Conservation (phyloP, 306 rosid species). For the Castanopsis chinensis region DNA sequence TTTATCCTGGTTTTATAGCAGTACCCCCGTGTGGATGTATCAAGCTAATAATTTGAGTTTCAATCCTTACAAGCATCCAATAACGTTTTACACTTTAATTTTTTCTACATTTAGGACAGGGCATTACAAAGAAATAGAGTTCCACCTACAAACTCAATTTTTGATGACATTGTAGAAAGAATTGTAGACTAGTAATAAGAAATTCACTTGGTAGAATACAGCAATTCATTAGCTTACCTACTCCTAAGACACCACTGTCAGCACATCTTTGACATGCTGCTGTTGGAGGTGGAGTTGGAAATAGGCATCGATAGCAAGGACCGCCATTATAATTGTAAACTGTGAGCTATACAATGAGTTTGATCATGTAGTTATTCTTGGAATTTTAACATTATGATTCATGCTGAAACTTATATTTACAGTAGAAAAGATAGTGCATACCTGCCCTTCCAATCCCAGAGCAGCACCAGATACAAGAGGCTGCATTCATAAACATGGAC, state of each 20-base stretch:
- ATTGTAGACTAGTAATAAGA: background rate
- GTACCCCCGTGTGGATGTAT: background rate
- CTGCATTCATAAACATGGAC: slow-evolving; percentile 45
- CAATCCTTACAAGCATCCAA: background rate
- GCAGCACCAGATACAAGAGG: slow-evolving; percentile 99
- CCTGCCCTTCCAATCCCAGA: slow-evolving; percentile 98
- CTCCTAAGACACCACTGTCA: slow-evolving; percentile 92
- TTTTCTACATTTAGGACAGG: background rate
- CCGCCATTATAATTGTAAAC: slow-evolving; percentile 84
- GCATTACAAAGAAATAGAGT: background rate
- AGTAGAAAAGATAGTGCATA: slow-evolving; percentile 20
- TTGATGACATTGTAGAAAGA: background rate
- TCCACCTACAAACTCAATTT: background rate
- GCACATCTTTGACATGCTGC: slow-evolving; percentile 97
- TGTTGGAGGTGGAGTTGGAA: slow-evolving; percentile 93
- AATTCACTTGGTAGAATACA: background rate
- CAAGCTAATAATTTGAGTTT: background rate
- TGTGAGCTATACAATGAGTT: slow-evolving; percentile 65
- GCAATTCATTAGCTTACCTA: slow-evolving; percentile 48
- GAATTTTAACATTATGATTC: background rate
- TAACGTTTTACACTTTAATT: background rate
- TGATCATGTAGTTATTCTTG: background rate
- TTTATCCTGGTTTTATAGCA: background rate
- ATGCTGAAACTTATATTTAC: background rate
- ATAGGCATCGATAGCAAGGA: slow-evolving; percentile 90